Percentiles rank a stretch among this genome's conserved stretches.
Evolutionary conservation across 352 stramenopile genomes (phyloP).

Genomic region (Phytophthora sojae): DNA sequence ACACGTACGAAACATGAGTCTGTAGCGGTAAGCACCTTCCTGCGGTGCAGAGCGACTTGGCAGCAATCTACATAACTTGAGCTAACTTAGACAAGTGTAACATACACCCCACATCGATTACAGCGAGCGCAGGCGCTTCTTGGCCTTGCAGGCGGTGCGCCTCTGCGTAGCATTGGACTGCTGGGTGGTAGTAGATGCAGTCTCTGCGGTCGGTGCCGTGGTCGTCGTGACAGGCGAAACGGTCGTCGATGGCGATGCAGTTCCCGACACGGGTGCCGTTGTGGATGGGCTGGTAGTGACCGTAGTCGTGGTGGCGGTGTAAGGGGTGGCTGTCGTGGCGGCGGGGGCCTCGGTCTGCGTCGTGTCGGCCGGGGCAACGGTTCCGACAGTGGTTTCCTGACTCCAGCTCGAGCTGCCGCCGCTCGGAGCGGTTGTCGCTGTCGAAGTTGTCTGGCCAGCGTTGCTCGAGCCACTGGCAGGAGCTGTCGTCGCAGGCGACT

Average conservation of each 20-base stretch:
- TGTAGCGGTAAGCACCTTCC: neutral
- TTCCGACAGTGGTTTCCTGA: constrained; percentile 21
- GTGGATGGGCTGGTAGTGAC: constrained; percentile 9
- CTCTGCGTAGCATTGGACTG: constrained; percentile 1
- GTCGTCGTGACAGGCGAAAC: constrained; percentile 13
- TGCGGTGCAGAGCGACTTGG: neutral
- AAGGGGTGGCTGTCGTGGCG: constrained; percentile 13
- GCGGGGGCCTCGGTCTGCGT: constrained; percentile 9
- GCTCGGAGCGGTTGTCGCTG: constrained; percentile 2
- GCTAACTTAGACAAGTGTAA: constrained; percentile 9
- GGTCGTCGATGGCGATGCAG: constrained; percentile 7
- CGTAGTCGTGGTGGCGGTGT: neutral
- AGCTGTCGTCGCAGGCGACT: constrained; percentile 2
- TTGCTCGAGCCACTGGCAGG: constrained; percentile 9
- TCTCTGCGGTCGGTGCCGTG: neutral
- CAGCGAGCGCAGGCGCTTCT: constrained; percentile 27
- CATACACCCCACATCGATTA: constrained; percentile 16
- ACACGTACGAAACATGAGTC: neutral
- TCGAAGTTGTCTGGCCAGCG: constrained; percentile 8
- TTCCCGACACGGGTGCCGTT: constrained; percentile 1
- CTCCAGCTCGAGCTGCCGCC: constrained; percentile 23
- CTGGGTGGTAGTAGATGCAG: constrained; percentile 2
- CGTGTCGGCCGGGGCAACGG: constrained; percentile 23
- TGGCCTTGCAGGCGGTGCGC: constrained; percentile 30
- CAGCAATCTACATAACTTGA: constrained; percentile 13